These are phyloP conservation scores for Floccularia luteovirens DNA, from an alignment of 768 basidiomycete genomes.

Conservation along the genomic window DNA sequence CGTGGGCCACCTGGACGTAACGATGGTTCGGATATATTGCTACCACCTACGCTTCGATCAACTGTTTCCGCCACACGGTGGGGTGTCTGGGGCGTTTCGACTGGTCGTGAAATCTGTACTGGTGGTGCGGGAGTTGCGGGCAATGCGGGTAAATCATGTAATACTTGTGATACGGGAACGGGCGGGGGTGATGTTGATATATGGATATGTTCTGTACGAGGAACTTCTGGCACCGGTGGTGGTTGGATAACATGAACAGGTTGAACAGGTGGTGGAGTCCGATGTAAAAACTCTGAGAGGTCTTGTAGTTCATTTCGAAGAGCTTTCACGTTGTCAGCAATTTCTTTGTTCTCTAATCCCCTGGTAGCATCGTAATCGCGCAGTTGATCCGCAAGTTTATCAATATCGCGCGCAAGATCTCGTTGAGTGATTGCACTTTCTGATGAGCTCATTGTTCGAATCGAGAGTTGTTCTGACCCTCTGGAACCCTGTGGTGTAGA, in stretches of 20 bases:
- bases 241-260: slow-evolving; percentile 2
- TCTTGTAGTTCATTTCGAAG: slow-evolving; percentile 65
- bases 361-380: slow-evolving; percentile 45
- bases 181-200: too few species aligned
- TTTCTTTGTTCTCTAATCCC: slow-evolving; percentile 54
- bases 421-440: slow-evolving; percentile 39
- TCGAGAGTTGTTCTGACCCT: slow-evolving; percentile 22
- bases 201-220: too few species aligned
- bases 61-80: slow-evolving; percentile 10
- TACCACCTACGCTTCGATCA: slow-evolving; percentile 39
- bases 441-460: slow-evolving; percentile 20
- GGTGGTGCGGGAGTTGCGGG: too few species aligned
- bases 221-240: not conserved
- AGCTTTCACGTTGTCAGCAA: slow-evolving; percentile 60
- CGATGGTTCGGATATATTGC: slow-evolving; percentile 25
- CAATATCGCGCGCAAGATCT: slow-evolving; percentile 42
- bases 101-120: too few species aligned
- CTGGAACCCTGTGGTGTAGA: slow-evolving; percentile 32
- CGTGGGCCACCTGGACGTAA: slow-evolving; percentile 16
- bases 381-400: slow-evolving; percentile 48
- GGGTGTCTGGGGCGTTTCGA: too few species aligned
- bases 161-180: too few species aligned
- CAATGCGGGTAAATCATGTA: too few species aligned
- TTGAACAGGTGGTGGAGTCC: slow-evolving; percentile 22
- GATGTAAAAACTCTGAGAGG: slow-evolving; percentile 49